These are phyloP conservation scores for Fusarium poae DNA, from an alignment of 2,329 filamentous ascomycete genomes.

Conservation along the genomic window DNA sequence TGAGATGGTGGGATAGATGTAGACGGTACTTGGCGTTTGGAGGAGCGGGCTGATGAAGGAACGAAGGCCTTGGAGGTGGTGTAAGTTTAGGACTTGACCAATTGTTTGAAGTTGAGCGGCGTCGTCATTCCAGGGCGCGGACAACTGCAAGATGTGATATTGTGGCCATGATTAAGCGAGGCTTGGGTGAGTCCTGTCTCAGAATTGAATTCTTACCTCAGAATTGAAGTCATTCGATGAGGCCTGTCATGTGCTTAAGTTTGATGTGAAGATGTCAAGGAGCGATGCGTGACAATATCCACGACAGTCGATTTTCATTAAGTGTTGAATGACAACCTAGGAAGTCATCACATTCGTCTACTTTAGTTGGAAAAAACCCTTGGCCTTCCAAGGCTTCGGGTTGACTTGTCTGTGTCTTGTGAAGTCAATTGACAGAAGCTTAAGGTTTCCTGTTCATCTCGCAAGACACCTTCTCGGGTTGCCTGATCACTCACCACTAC, in stretches of 20 bases:
- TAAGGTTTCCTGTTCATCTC: not conserved
- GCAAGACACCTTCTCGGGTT: not conserved
- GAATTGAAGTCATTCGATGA: conserved; percentile 16
- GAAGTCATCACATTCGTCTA: not conserved
- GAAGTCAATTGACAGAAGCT: not conserved
- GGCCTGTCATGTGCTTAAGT: conserved; percentile 3
- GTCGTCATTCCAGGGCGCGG: conserved; percentile 22
- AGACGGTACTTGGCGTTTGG: conserved; percentile 30
- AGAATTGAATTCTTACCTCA: conserved; percentile 3
- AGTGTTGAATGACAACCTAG: not conserved
- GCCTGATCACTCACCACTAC: not conserved
- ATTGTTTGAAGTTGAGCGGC: conserved; percentile 10
- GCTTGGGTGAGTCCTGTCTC: conserved; percentile 4
- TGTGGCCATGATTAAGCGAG: conserved; percentile 1
- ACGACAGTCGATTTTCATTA: not conserved
- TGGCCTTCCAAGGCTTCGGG: not conserved
- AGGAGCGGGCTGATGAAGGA: conserved; percentile 17
- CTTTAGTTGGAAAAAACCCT: not conserved
- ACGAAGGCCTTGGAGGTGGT: conserved; percentile 24
- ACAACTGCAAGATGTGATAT: not conserved
- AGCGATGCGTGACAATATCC: not conserved
- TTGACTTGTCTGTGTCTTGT: not conserved
- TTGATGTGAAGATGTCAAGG: not conserved
- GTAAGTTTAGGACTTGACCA: conserved; percentile 29
- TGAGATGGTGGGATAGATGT: conserved; percentile 31